Conservation (phyloP, 2,329 filamentous ascomycete genomes). For the Triangularia verruculosa region DNA sequence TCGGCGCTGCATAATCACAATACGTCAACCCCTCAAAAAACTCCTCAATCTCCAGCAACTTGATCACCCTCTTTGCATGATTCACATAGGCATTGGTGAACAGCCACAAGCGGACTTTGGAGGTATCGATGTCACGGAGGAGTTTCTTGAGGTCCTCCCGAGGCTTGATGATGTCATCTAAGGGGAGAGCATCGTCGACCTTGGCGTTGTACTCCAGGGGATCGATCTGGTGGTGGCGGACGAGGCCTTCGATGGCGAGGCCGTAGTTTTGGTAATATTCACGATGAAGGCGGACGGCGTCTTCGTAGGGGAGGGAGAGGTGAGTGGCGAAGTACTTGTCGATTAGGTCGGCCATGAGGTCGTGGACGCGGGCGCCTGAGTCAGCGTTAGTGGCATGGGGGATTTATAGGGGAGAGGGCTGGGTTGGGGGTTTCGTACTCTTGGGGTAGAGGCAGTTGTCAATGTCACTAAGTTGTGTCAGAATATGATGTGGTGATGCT, state of each 20-base stretch:
- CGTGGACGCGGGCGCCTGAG: constrained; percentile 73
- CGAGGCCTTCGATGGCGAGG: constrained; percentile 92
- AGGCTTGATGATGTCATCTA: constrained; percentile 80
- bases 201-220: constrained; percentile 90
- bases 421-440: constrained; percentile 50
- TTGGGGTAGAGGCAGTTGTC: constrained; percentile 96
- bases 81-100: constrained; percentile 95
- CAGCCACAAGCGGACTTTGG: constrained; percentile 85
- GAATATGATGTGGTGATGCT: constrained; percentile 1
- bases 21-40: constrained; percentile 93
- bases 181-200: constrained; percentile 89
- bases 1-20: constrained; percentile 77
- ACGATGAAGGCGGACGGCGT: constrained; percentile 81
- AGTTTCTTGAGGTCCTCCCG: constrained; percentile 71
- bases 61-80: constrained; percentile 79
- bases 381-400: not conserved
- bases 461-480: constrained; percentile 75
- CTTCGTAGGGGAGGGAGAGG: constrained; percentile 68
- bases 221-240: constrained; percentile 91
- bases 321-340: constrained; percentile 62
- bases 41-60: constrained; percentile 77
- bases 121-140: constrained; percentile 76
- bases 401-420: not conserved
- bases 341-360: constrained; percentile 85
- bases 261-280: constrained; percentile 97